These are phyloP conservation scores for Gossypium longicalyx DNA, from an alignment of 345 rosid genomes.

Conservation along the genomic window DNA sequence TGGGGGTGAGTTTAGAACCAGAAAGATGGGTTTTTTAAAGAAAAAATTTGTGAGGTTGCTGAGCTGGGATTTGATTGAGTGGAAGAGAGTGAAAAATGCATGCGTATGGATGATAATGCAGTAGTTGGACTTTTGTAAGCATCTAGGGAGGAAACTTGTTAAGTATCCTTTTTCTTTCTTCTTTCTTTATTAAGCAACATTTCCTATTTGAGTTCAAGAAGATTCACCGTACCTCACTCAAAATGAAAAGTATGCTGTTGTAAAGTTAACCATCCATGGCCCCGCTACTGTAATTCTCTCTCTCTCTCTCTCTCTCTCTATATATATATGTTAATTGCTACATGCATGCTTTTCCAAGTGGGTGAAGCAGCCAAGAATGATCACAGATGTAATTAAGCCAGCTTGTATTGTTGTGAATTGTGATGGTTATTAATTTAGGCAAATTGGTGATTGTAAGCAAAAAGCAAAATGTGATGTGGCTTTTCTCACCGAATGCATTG, in stretches of 20 bases:
- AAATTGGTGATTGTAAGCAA: background rate
- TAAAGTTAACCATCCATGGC: background rate
- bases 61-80: slow-evolving; percentile 26
- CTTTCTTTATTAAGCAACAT: background rate
- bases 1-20: background rate
- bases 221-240: background rate
- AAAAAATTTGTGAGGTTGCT: slow-evolving; percentile 32
- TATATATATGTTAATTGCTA: no score
- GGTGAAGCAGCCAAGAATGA: background rate
- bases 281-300: background rate
- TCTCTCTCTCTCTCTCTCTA: background rate
- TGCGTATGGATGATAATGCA: slow-evolving; percentile 19
- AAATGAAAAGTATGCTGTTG: background rate
- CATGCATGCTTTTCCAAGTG: background rate
- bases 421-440: background rate
- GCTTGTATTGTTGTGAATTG: slow-evolving; percentile 8
- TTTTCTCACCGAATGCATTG: background rate
- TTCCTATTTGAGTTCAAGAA: background rate
- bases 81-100: slow-evolving; percentile 28
- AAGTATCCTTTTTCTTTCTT: background rate
- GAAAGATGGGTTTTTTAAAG: slow-evolving; percentile 22
- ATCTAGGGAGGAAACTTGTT: slow-evolving; percentile 8
- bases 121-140: slow-evolving; percentile 31
- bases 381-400: background rate
- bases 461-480: background rate